Evolutionary conservation across 306 rosid genomes (phyloP).

Genomic region (Cicer pinnatifidum): DNA sequence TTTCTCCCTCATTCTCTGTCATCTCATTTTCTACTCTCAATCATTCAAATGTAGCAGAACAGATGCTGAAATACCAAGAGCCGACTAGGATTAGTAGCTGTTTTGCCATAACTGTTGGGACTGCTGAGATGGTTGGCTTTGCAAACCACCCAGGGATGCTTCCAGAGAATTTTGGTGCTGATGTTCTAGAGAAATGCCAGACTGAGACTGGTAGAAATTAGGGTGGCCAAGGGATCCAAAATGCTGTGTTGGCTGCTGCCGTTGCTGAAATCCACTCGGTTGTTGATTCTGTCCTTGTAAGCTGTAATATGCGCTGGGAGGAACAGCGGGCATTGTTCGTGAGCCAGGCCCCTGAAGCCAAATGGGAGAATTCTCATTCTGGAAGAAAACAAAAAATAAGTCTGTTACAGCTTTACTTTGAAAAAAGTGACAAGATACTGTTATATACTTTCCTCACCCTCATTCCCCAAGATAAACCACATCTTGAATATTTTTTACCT

Average conservation of each 20-base stretch:
- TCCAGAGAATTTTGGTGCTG: conserved; percentile 81
- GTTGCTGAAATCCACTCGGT: conserved; percentile 75
- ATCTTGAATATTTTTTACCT: too few relatives aligned
- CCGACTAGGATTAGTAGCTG: conserved; percentile 64
- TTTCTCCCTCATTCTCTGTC: background rate
- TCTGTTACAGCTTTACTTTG: background rate
- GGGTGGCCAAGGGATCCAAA: conserved; percentile 72
- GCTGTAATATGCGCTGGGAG: conserved; percentile 75
- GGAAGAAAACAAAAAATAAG: conserved; percentile 9
- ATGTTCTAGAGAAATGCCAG: conserved; percentile 75
- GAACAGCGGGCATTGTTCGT: conserved; percentile 79
- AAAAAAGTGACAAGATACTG: background rate
- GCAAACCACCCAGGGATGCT: conserved; percentile 66
- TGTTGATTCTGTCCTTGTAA: conserved; percentile 92
- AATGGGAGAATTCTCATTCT: conserved; percentile 87
- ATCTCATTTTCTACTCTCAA: background rate
- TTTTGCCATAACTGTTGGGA: conserved; percentile 86
- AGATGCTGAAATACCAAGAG: conserved; percentile 62
- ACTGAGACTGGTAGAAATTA: conserved; percentile 76
- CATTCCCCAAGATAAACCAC: background rate
- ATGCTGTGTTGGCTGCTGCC: conserved; percentile 85
- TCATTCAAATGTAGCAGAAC: background rate
- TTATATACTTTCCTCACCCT: background rate
- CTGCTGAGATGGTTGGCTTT: conserved; percentile 80
- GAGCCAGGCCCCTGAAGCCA: conserved; percentile 95